These are phyloP conservation scores for Pestalotiopsis sp. DNA, from an alignment of 2,329 filamentous ascomycete genomes.

Conservation along the genomic window DNA sequence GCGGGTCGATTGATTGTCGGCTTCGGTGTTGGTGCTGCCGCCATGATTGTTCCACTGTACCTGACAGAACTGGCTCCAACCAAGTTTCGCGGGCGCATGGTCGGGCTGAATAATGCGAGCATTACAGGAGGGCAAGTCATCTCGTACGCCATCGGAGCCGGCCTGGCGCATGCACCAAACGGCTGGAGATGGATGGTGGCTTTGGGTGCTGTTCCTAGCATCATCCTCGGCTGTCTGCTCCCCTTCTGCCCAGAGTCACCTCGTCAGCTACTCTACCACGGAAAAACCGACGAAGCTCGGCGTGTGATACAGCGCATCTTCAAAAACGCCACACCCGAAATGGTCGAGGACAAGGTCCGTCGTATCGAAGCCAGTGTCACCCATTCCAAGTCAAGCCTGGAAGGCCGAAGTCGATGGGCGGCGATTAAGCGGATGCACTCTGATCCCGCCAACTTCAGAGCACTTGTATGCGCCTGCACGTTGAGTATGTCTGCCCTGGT, in stretches of 20 bases:
- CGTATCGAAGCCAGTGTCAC: not conserved
- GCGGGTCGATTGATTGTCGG: constrained; percentile 49
- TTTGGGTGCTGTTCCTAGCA: not conserved
- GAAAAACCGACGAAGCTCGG: not conserved
- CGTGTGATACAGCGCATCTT: not conserved
- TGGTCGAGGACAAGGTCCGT: not conserved
- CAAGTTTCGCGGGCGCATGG: not conserved
- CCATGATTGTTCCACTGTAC: constrained; percentile 40
- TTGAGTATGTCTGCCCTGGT: not conserved
- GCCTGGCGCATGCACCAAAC: not conserved
- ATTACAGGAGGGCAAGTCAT: not conserved
- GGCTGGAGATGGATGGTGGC: not conserved
- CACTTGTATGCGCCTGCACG: not conserved
- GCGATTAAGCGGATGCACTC: not conserved
- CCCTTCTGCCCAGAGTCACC: not conserved
- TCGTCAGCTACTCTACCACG: not conserved
- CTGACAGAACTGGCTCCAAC: not conserved
- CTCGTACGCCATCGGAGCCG: not conserved
- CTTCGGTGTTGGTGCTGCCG: constrained; percentile 48
- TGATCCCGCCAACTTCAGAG: not conserved
- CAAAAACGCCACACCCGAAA: not conserved
- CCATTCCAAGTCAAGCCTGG: not conserved
- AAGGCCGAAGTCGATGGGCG: not conserved
- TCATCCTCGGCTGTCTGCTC: not conserved
- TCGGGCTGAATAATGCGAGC: not conserved